These are phyloP conservation scores for Suillus placidus DNA, from an alignment of 768 basidiomycete species.

Conservation along the genomic window DNA sequence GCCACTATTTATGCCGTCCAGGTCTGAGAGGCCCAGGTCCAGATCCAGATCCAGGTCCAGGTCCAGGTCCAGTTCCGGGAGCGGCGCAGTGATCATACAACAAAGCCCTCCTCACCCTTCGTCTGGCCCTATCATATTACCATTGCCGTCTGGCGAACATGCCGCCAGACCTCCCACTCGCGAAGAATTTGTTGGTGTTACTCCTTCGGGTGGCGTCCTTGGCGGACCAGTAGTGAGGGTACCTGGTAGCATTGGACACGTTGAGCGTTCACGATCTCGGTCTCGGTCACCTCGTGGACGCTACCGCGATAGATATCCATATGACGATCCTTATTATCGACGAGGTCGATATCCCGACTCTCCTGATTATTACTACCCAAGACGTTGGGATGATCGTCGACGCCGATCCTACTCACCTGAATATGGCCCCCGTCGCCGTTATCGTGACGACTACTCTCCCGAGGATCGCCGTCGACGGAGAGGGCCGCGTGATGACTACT, in stretches of 20 bases:
- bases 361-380: conserved; percentile 3
- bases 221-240: conserved; percentile 7
- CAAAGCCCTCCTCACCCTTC: conserved; percentile 22
- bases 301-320: conserved; percentile 9
- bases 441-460: conserved; percentile 13
- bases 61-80: not conserved
- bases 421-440: conserved; percentile 12
- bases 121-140: conserved; percentile 28
- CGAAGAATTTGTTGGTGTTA: conserved; percentile 21
- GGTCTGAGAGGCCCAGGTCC: conserved; percentile 20
- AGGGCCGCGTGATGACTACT: conserved; percentile 2
- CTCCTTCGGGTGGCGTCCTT: conserved; percentile 13
- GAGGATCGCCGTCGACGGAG: conserved; percentile 13
- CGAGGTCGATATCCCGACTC: conserved; percentile 14
- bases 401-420: conserved; percentile 18
- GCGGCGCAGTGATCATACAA: conserved; percentile 16
- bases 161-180: conserved; percentile 28
- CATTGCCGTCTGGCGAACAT: conserved; percentile 12
- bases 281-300: conserved; percentile 24
- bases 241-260: conserved; percentile 15
- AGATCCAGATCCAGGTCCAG: conserved; percentile 21
- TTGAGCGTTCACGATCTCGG: conserved; percentile 11
- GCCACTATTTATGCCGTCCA: conserved; percentile 3
- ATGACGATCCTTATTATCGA: conserved; percentile 9
- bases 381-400: conserved; percentile 8